Percentiles rank a stretch among this genome's conserved stretches.
phyloP scores from a whole-genome alignment of 140 eudicot genomes.

The Anethum foeniculum region DNA sequence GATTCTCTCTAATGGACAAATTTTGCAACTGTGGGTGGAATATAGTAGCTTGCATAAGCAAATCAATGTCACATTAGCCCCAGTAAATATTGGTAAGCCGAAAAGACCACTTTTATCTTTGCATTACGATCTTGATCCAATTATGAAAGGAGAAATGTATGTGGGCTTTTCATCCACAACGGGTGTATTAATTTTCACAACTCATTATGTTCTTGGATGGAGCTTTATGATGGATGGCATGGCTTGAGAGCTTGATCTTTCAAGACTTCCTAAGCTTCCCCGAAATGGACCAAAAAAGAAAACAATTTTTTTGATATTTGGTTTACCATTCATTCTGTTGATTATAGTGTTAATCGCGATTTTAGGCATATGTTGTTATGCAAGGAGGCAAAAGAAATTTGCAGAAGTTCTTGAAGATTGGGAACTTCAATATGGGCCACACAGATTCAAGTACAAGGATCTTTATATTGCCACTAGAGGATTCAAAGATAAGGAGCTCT shows the following conservation, averaged over 20 bases:
- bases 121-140: background rate
- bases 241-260: background rate
- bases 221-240: constrained; percentile 11
- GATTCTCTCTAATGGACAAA: constrained; percentile 16
- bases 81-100: background rate
- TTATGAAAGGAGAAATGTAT: constrained; percentile 9
- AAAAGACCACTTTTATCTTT: constrained; percentile 11
- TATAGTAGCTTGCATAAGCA: constrained; percentile 5
- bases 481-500: constrained; percentile 15
- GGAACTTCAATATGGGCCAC: constrained; percentile 21
- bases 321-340: background rate
- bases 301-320: background rate
- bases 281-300: background rate
- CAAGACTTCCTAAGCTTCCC: constrained; percentile 13
- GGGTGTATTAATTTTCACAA: background rate
- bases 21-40: constrained; percentile 17
- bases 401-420: constrained; percentile 20
- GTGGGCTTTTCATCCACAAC: constrained; percentile 16
- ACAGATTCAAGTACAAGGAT: constrained; percentile 16
- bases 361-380: background rate
- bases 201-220: constrained; percentile 20
- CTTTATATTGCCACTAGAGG: constrained; percentile 17
- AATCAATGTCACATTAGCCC: constrained; percentile 19
- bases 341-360: background rate
- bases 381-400: constrained; percentile 7